A percentile compares a stretch with the other conserved stretches of the same genome.
These are phyloP conservation scores for Eruca vesicaria DNA, from an alignment of 441 rosid genomes.

Conservation along the genomic window DNA sequence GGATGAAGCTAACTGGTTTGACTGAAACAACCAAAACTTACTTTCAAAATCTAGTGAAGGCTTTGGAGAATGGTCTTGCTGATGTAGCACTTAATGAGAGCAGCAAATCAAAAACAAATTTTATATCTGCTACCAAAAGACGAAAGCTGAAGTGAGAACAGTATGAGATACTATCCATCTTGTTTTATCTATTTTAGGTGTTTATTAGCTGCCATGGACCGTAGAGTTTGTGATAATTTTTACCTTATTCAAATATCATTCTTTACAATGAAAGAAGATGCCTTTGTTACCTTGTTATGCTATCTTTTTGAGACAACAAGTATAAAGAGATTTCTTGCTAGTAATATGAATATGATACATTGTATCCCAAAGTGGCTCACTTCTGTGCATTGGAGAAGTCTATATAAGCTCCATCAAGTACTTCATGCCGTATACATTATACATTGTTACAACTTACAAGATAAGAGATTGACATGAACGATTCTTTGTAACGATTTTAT, in stretches of 20 bases:
- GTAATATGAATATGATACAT: background rate
- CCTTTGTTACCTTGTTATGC: background rate
- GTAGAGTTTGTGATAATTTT: background rate
- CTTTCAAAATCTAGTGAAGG: background rate
- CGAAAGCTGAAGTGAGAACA: background rate
- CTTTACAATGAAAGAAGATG: background rate
- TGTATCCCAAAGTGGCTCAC: background rate
- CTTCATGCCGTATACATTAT: slow-evolving; percentile 3
- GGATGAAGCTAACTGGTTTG: slow-evolving; percentile 49
- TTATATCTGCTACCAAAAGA: background rate
- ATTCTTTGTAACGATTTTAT: slow-evolving; percentile 18
- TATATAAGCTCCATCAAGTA: background rate
- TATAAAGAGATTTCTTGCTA: background rate
- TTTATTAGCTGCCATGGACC: background rate
- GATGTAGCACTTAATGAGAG: background rate
- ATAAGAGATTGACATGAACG: slow-evolving; percentile 11
- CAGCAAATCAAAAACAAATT: background rate
- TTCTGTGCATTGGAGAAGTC: background rate
- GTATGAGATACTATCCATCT: background rate
- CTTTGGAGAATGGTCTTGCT: background rate
- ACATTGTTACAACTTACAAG: slow-evolving; percentile 24
- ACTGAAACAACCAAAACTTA: background rate
- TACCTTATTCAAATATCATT: background rate
- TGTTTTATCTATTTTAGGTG: background rate
- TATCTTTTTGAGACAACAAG: background rate